Conservation (phyloP, 495 filamentous ascomycete genomes). For the Hamigera avellanea region DNA sequence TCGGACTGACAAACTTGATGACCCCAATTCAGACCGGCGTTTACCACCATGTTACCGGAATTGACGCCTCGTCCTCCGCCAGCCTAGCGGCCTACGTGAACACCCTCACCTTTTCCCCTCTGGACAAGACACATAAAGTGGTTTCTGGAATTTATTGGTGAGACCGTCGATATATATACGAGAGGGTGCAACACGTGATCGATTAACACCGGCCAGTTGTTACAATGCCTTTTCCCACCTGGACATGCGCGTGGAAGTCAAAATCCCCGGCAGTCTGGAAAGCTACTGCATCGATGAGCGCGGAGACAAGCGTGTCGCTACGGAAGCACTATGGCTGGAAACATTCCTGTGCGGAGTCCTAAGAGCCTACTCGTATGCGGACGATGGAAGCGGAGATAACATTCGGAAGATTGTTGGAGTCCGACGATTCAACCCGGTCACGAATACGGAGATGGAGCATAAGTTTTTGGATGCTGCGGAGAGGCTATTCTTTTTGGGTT, state of each 20-base stretch:
- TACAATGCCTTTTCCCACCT: slow-evolving; percentile 99
- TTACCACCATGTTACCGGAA: slow-evolving; percentile 96
- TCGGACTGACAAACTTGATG: background rate
- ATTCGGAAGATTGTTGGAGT: slow-evolving; percentile 92
- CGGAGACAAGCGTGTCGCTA: slow-evolving; percentile 83
- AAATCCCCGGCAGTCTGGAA: slow-evolving; percentile 89
- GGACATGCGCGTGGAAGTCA: slow-evolving; percentile 96
- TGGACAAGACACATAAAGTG: slow-evolving; percentile 81
- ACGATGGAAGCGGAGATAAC: slow-evolving; percentile 81
- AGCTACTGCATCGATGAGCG: slow-evolving; percentile 94
- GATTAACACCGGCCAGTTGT: slow-evolving; percentile 44
- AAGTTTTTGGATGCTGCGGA: slow-evolving; percentile 93
- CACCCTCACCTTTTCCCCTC: slow-evolving; percentile 80
- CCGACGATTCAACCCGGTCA: slow-evolving; percentile 91
- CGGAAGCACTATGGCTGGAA: slow-evolving; percentile 90
- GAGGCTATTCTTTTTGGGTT: slow-evolving; percentile 87
- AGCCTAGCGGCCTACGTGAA: slow-evolving; percentile 97
- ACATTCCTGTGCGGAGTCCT: slow-evolving; percentile 92
- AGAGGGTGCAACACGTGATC: background rate
- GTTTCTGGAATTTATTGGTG: slow-evolving; percentile 91
- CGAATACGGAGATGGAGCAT: slow-evolving; percentile 93
- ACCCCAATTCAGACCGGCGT: slow-evolving; percentile 59
- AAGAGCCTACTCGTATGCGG: slow-evolving; percentile 89
- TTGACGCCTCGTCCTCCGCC: slow-evolving; percentile 94
- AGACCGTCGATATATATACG: slow-evolving; percentile 13